Conservation (phyloP, 2,329 filamentous ascomycete genomes). For the Scedosporium dehoogii region DNA sequence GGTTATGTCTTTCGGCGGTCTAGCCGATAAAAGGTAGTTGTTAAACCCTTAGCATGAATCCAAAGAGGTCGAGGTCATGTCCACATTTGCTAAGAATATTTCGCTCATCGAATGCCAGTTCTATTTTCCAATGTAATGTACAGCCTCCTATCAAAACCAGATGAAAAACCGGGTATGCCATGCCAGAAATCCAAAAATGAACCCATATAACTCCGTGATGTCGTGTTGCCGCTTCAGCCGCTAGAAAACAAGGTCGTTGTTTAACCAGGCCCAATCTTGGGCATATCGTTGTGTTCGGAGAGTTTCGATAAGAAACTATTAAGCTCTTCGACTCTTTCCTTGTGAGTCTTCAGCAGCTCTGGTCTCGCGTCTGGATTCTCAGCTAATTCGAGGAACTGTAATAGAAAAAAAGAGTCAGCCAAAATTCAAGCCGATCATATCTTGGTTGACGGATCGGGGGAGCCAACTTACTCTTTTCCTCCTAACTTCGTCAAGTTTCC, state of each 20-base stretch:
- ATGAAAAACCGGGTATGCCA: not conserved
- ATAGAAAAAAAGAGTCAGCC: not conserved
- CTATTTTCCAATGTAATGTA: not conserved
- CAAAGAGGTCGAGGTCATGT: no score
- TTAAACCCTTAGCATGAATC: no score
- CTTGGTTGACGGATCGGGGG: not conserved
- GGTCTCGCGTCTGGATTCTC: constrained; percentile 46
- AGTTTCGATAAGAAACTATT: constrained; percentile 87
- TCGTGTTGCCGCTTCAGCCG: not conserved
- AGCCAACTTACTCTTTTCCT: constrained; percentile 59
- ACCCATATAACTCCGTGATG: not conserved
- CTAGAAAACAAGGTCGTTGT: not conserved
- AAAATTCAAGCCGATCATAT: not conserved
- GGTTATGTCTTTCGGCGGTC: no score
- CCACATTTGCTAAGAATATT: no score
- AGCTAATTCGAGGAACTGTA: constrained; percentile 68
- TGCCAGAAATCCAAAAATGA: not conserved
- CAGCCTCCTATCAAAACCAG: not conserved
- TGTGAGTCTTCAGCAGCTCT: constrained; percentile 91
- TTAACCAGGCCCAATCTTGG: constrained; percentile 53
- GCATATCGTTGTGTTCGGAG: constrained; percentile 98
- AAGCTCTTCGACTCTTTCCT: constrained; percentile 89
- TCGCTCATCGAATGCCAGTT: not conserved
- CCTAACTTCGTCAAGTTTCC: constrained; percentile 68
- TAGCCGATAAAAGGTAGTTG: no score